These are phyloP conservation scores for Pseudocercospora musae DNA, from an alignment of 2,329 filamentous ascomycete genomes.

Conservation along the genomic window DNA sequence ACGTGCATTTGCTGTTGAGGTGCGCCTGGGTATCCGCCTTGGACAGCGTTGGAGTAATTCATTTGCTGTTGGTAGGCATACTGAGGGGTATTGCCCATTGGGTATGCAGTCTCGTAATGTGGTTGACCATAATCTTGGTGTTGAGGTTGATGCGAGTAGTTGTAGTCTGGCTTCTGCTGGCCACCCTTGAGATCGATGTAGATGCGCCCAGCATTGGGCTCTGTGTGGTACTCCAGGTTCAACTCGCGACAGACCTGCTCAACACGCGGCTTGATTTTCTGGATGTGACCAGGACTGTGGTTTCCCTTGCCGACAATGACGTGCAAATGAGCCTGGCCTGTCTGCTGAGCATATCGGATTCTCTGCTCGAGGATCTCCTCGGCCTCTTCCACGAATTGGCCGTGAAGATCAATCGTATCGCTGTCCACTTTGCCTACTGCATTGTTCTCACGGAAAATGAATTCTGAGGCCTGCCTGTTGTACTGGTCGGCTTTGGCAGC, in stretches of 20 bases:
- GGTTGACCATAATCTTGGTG: conserved; percentile 40
- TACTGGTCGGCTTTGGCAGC: conserved; percentile 80
- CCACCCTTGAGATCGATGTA: conserved; percentile 77
- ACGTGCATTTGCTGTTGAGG: conserved; percentile 45
- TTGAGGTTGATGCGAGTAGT: conserved; percentile 35
- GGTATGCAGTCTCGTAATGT: conserved; percentile 40
- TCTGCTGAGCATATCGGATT: conserved; percentile 71
- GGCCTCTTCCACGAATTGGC: conserved; percentile 91
- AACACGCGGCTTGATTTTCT: conserved; percentile 94
- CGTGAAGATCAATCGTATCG: conserved; percentile 92
- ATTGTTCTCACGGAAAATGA: conserved; percentile 95
- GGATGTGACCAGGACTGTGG: conserved; percentile 75
- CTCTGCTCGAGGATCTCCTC: conserved; percentile 84
- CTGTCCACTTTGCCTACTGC: conserved; percentile 66
- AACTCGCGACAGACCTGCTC: conserved; percentile 80
- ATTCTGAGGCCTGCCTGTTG: conserved; percentile 82
- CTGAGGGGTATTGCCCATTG: conserved; percentile 31
- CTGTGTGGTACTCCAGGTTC: conserved; percentile 77
- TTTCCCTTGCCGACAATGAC: conserved; percentile 96
- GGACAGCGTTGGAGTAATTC: conserved; percentile 36
- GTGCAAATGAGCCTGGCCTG: conserved; percentile 78
- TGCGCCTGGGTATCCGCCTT: conserved; percentile 37
- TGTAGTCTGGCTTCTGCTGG: conserved; percentile 43
- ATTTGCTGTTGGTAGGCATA: conserved; percentile 45
- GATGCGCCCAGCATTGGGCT: conserved; percentile 85